These are phyloP conservation scores for Scheffersomyces ergatensis DNA, from an alignment of 805 yeast genomes.

Conservation along the genomic window DNA sequence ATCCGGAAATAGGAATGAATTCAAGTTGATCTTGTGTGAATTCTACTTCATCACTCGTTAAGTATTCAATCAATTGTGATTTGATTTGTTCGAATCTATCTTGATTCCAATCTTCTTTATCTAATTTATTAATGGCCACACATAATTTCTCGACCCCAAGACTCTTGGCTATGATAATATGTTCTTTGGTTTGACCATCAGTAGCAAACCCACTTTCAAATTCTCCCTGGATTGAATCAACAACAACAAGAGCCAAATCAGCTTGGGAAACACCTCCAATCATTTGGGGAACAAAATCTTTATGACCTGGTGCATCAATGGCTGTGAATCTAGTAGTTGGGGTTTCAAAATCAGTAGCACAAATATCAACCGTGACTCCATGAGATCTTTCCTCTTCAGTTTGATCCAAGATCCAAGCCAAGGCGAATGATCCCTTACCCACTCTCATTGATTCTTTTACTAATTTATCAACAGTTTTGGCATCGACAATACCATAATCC, in stretches of 20 bases:
- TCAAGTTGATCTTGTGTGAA: slow-evolving; percentile 39
- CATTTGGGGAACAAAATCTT: slow-evolving; percentile 82
- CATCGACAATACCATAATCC: slow-evolving; percentile 66
- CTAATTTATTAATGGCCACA: slow-evolving; percentile 71
- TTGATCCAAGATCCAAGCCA: slow-evolving; percentile 86
- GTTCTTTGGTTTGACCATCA: slow-evolving; percentile 80
- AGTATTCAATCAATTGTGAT: slow-evolving; percentile 47
- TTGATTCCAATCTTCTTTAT: slow-evolving; percentile 56
- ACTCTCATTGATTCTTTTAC: slow-evolving; percentile 61
- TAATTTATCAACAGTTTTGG: slow-evolving; percentile 59
- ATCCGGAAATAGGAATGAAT: slow-evolving; percentile 70
- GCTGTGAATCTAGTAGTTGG: slow-evolving; percentile 55
- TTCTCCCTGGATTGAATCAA: slow-evolving; percentile 64
- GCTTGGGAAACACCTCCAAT: slow-evolving; percentile 81
- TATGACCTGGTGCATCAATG: slow-evolving; percentile 84
- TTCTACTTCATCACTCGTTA: slow-evolving; percentile 50
- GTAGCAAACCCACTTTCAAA: slow-evolving; percentile 67
- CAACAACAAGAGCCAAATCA: slow-evolving; percentile 68
- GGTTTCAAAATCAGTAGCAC: slow-evolving; percentile 67
- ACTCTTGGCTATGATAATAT: slow-evolving; percentile 63
- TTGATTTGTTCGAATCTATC: slow-evolving; percentile 51
- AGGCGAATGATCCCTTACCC: slow-evolving; percentile 77
- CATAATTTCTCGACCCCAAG: slow-evolving; percentile 63
- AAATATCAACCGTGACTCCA: slow-evolving; percentile 79
- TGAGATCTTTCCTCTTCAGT: slow-evolving; percentile 70